Percentiles rank a stretch among this genome's conserved stretches.
phyloP scores from a whole-genome alignment of 2,329 filamentous ascomycete genomes.

The Claviceps citrina region DNA sequence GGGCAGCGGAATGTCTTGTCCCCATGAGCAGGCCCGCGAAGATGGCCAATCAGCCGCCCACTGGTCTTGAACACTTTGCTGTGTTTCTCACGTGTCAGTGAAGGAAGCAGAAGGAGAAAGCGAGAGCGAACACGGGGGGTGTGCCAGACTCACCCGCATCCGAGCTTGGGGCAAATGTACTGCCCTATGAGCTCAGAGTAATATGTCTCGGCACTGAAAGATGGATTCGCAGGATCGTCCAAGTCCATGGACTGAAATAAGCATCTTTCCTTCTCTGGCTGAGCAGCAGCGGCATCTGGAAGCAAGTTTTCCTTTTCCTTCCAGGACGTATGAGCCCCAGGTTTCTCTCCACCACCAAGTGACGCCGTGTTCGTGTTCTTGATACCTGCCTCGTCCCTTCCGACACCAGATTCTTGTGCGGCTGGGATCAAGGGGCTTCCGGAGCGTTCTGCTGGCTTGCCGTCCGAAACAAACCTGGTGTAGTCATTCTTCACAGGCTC shows the following conservation, averaged over 20 bases:
- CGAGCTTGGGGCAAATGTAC: constrained; percentile 37
- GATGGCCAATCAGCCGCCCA: constrained; percentile 24
- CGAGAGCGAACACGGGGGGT: too few species aligned
- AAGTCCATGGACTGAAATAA: constrained; percentile 11
- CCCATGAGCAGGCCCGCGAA: constrained; percentile 28
- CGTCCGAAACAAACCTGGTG: constrained; percentile 10
- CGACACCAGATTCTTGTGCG: background rate
- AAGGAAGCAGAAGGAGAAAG: background rate
- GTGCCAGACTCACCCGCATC: constrained; percentile 32
- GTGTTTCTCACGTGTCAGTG: background rate
- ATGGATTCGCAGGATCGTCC: constrained; percentile 29
- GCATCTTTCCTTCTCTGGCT: constrained; percentile 8
- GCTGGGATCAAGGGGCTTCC: background rate
- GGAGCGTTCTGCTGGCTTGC: background rate
- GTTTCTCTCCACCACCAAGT: background rate
- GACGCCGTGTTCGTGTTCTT: background rate
- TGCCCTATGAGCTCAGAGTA: constrained; percentile 23
- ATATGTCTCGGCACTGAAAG: constrained; percentile 35
- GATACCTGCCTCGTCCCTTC: background rate
- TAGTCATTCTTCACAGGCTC: constrained; percentile 17
- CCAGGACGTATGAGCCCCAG: background rate
- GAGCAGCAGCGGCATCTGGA: constrained; percentile 7
- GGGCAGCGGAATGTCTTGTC: constrained; percentile 25
- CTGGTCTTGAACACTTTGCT: constrained; percentile 27
- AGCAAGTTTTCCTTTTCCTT: background rate